Evolutionary conservation across 2,329 filamentous ascomycete species (phyloP).

Genomic region (Fusarium sp.): DNA sequence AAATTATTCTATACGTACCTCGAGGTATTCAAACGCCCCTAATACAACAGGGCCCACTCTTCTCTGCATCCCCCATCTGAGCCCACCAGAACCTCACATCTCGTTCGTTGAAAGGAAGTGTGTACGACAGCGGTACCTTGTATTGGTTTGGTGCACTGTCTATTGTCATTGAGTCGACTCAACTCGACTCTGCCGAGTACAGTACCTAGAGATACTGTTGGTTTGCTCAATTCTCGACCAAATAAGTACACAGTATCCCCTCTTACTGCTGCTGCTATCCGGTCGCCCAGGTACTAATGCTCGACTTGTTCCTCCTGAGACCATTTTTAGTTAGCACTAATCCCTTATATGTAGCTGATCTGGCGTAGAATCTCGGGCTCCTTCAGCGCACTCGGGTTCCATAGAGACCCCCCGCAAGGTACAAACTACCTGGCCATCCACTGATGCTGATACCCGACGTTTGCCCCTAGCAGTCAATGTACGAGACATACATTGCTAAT

Average conservation of each 20-base stretch:
- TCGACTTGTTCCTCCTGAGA: slow-evolving; percentile 13
- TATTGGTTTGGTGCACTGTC: slow-evolving; percentile 7
- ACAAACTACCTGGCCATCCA: neutral
- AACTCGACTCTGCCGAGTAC: slow-evolving; percentile 2
- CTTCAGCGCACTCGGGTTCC: slow-evolving; percentile 4
- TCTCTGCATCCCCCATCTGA: slow-evolving; percentile 23
- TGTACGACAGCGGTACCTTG: slow-evolving; percentile 22
- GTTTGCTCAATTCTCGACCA: neutral
- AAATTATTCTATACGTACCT: slow-evolving; percentile 20
- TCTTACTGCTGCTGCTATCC: slow-evolving; percentile 18
- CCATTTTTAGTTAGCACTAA: slow-evolving; percentile 19
- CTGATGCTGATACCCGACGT: slow-evolving; percentile 27
- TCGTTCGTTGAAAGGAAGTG: slow-evolving; percentile 29
- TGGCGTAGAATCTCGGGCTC: slow-evolving; percentile 18
- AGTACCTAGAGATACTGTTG: neutral
- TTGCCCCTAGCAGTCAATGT: slow-evolving; percentile 24
- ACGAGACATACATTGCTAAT: slow-evolving; percentile 16
- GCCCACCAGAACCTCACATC: slow-evolving; percentile 26
- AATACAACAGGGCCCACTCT: slow-evolving; percentile 35
- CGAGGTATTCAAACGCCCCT: slow-evolving; percentile 30
- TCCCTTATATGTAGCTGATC: slow-evolving; percentile 26
- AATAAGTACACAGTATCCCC: neutral
- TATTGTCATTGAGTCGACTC: slow-evolving; percentile 17
- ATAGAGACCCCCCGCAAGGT: neutral
- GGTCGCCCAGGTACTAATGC: slow-evolving; percentile 15